These are phyloP conservation scores for Fusarium nurragi DNA, from an alignment of 2,329 filamentous ascomycete genomes.

Conservation along the genomic window DNA sequence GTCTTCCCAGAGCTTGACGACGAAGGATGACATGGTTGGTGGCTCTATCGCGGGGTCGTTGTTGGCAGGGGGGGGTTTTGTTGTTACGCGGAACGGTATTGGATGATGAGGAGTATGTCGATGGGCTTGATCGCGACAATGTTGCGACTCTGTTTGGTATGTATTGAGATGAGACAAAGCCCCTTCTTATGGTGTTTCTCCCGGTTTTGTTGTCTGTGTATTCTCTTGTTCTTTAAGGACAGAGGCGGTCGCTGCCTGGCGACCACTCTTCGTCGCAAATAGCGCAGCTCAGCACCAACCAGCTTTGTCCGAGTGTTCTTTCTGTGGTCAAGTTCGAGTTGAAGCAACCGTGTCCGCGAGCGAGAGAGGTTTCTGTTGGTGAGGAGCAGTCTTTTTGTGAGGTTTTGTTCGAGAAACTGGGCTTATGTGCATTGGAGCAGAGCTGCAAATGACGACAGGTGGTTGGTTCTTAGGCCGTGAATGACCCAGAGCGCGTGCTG, in stretches of 20 bases:
- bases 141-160: slow-evolving; percentile 1
- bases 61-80: slow-evolving; percentile 5
- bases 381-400: not conserved
- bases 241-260: slow-evolving; percentile 40
- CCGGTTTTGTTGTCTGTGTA: not conserved
- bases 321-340: not conserved
- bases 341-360: slow-evolving; percentile 16
- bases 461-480: slow-evolving; percentile 21
- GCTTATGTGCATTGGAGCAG: slow-evolving; percentile 11
- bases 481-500: slow-evolving; percentile 29
- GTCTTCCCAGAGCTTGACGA: slow-evolving; percentile 86
- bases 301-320: slow-evolving; percentile 20
- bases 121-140: slow-evolving; percentile 2
- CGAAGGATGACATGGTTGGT: slow-evolving; percentile 65
- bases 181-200: slow-evolving; percentile 6
- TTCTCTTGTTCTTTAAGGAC: not conserved
- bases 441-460: slow-evolving; percentile 21
- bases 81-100: slow-evolving; percentile 7
- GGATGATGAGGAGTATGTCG: not conserved
- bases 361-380: not conserved
- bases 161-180: not conserved
- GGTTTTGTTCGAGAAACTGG: not conserved
- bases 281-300: slow-evolving; percentile 21
- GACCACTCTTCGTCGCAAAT: slow-evolving; percentile 33
- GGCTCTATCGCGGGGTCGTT: slow-evolving; percentile 23